phyloP scores from a whole-genome alignment of 2,329 filamentous ascomycete genomes.

The Sporothrix mexicana region DNA sequence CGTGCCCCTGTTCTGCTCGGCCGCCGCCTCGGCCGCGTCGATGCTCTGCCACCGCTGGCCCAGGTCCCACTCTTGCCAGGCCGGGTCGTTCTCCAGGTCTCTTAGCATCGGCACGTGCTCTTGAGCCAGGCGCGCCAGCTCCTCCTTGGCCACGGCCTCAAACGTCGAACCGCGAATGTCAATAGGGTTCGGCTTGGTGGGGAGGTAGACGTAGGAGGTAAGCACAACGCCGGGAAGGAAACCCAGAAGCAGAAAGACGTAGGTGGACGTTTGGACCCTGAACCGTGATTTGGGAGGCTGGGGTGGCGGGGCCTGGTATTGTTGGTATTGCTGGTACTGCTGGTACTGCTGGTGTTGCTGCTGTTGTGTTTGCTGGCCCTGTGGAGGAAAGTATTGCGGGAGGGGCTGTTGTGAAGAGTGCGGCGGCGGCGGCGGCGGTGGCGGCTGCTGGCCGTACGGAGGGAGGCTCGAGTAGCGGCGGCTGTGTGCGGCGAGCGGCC shows the following conservation, averaged over 20 bases:
- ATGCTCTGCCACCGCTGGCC: constrained; percentile 28
- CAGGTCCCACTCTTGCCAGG: constrained; percentile 36
- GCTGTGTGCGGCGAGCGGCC: neutral
- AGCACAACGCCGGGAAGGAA: neutral
- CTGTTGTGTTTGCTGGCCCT: neutral
- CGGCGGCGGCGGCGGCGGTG: neutral
- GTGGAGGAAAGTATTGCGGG: constrained; percentile 9
- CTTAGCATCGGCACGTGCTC: constrained; percentile 34
- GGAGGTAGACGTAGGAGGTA: neutral
- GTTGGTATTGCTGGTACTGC: neutral
- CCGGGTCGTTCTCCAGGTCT: constrained; percentile 32
- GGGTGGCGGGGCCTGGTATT: neutral
- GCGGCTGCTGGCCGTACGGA: neutral
- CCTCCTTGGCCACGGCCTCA: constrained; percentile 21
- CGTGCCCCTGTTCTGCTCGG: neutral
- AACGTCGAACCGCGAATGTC: constrained; percentile 29
- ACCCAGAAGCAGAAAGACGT: neutral
- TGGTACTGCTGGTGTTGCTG: no score
- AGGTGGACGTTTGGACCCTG: neutral
- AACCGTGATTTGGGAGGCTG: neutral
- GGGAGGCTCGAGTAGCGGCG: constrained; percentile 8
- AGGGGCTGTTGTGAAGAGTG: neutral
- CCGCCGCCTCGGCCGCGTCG: neutral
- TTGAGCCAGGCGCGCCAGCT: constrained; percentile 5
- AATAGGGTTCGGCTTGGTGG: neutral